A percentile compares a stretch with the other conserved stretches of the same genome.
phyloP scores from a whole-genome alignment of 176 grass and related monocot genomes.

The Eragrostis nindensis region DNA sequence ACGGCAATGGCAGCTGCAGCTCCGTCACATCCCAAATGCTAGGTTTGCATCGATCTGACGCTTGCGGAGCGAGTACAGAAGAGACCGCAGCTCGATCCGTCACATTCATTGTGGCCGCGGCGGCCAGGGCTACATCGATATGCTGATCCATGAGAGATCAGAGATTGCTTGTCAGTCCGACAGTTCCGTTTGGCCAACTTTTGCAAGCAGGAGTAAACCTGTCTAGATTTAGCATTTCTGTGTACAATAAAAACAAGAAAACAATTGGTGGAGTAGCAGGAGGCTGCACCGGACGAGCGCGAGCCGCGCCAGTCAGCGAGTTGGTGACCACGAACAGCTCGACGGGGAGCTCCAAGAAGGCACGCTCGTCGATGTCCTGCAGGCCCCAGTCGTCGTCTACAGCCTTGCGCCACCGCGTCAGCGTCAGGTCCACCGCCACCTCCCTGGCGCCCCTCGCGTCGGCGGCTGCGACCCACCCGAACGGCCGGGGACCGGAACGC shows the following conservation, averaged over 20 bases:
- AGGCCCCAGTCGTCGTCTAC: neutral
- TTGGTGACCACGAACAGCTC: constrained; percentile 29
- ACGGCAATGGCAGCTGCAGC: constrained; percentile 53
- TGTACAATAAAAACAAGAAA: too few relatives aligned
- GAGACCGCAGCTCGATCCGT: neutral
- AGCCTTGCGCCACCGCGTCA: neutral
- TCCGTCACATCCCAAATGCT: constrained; percentile 36
- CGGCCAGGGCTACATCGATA: neutral
- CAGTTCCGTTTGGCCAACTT: too few relatives aligned
- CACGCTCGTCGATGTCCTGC: neutral
- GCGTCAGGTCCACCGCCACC: constrained; percentile 49
- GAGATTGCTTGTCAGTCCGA: neutral
- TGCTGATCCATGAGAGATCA: constrained; percentile 33
- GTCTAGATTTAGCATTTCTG: too few relatives aligned
- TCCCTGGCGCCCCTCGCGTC: constrained; percentile 47
- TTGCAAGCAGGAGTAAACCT: too few relatives aligned
- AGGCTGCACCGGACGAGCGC: constrained; percentile 46
- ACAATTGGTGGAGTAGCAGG: too few relatives aligned
- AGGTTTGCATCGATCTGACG: too few relatives aligned
- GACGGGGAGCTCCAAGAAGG: constrained; percentile 15
- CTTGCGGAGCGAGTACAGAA: neutral
- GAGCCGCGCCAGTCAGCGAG: constrained; percentile 44
- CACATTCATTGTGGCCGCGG: neutral
- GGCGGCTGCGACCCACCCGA: constrained; percentile 45
- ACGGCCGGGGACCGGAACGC: constrained; percentile 28